These are phyloP conservation scores for Solanum pinnatisectum DNA, from an alignment of 257 asterid genomes.

Conservation along the genomic window DNA sequence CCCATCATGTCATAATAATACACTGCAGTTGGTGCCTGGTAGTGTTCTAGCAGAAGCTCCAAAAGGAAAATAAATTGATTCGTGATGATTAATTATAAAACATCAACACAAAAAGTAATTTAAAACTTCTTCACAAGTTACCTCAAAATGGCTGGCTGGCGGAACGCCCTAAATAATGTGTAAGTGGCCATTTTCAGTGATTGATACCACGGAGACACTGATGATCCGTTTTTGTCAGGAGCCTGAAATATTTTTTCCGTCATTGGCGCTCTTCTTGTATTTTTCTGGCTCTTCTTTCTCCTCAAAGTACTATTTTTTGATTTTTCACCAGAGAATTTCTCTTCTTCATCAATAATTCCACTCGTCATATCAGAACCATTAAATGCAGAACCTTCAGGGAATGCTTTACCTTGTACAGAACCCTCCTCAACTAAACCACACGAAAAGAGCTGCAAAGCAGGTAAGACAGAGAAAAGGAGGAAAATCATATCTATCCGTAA, in stretches of 20 bases:
- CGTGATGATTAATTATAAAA: neutral
- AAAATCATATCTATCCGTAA: slow-evolving; percentile 52
- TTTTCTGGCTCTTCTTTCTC: slow-evolving; percentile 60
- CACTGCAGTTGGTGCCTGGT: neutral
- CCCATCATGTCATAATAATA: neutral
- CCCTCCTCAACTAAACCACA: slow-evolving; percentile 73
- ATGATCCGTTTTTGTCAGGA: slow-evolving; percentile 29
- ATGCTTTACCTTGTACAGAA: slow-evolving; percentile 19
- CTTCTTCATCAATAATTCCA: slow-evolving; percentile 21
- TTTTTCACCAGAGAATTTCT: slow-evolving; percentile 19
- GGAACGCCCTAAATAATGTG: slow-evolving; percentile 61
- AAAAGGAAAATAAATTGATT: neutral
- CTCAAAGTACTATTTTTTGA: slow-evolving; percentile 28
- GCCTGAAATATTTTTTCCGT: slow-evolving; percentile 12
- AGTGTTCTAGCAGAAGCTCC: neutral
- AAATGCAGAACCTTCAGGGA: slow-evolving; percentile 22
- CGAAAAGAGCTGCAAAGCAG: slow-evolving; percentile 70
- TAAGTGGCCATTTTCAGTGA: slow-evolving; percentile 58
- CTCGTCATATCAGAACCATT: slow-evolving; percentile 29
- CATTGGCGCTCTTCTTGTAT: slow-evolving; percentile 16
- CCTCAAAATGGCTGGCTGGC: slow-evolving; percentile 84
- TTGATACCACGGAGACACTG: slow-evolving; percentile 34
- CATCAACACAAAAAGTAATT: slow-evolving; percentile 1
- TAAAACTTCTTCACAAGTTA: slow-evolving; percentile 16
- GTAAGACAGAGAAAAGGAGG: slow-evolving; percentile 64